Evolutionary conservation across 2,329 filamentous ascomycete species (phyloP).

Genomic region (Xylariomycetidae sp.): DNA sequence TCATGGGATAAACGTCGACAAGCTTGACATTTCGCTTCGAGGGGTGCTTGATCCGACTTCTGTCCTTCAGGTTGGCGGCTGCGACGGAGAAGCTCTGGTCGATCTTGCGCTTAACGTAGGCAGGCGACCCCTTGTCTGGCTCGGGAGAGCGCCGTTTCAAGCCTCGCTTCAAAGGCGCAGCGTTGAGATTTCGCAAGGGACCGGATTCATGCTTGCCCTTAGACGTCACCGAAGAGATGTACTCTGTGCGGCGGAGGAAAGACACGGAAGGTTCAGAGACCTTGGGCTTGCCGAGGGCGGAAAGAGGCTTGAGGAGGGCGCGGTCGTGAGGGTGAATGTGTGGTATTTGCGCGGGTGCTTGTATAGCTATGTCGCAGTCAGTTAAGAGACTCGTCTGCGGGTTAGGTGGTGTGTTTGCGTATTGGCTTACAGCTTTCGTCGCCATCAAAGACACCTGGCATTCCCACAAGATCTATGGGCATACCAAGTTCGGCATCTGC

Average conservation of each 20-base stretch:
- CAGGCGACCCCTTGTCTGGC: conserved; percentile 56
- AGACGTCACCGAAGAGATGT: conserved; percentile 65
- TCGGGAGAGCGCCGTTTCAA: conserved; percentile 52
- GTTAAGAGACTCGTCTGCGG: no score
- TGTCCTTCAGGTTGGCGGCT: conserved; percentile 49
- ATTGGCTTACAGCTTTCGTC: conserved; percentile 84
- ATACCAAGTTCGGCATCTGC: conserved; percentile 97
- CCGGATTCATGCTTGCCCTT: conserved; percentile 47
- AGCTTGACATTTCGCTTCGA: conserved; percentile 54
- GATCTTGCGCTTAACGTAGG: conserved; percentile 64
- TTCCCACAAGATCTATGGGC: conserved; percentile 91
- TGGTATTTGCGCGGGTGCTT: conserved; percentile 67
- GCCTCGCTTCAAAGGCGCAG: conserved; percentile 34
- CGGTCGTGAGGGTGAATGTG: conserved; percentile 79
- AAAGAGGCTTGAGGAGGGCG: conserved; percentile 74
- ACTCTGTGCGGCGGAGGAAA: conserved; percentile 93
- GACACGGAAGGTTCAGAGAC: conserved; percentile 74
- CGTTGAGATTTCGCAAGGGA: conserved; percentile 47
- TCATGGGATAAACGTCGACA: conserved; percentile 55
- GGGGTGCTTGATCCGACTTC: conserved; percentile 51
- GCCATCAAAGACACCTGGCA: conserved; percentile 91
- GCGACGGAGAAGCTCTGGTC: conserved; percentile 56
- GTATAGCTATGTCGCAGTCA: conserved; percentile 62
- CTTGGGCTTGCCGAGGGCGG: conserved; percentile 80
- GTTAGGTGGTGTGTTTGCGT: no score